Conservation (phyloP, 2,329 filamentous ascomycete species). For the Decorospora gaudefroyi region DNA sequence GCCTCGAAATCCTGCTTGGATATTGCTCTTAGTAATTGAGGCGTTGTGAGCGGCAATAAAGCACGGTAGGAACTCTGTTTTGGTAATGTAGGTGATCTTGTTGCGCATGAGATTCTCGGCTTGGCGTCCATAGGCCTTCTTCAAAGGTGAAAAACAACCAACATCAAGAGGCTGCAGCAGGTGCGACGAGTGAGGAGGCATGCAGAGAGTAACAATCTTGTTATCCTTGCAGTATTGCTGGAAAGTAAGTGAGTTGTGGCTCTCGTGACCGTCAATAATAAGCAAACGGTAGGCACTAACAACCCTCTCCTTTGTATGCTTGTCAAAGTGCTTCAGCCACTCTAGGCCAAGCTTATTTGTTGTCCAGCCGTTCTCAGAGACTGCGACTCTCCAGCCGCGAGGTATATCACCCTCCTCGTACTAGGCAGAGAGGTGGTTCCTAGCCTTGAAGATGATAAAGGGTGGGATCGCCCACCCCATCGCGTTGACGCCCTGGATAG, state of each 20-base stretch:
- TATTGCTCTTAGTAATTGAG: slow-evolving; percentile 37
- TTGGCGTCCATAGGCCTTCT: slow-evolving; percentile 23
- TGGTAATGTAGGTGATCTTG: slow-evolving; percentile 37
- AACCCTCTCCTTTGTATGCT: slow-evolving; percentile 4
- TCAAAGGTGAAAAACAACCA: slow-evolving; percentile 11
- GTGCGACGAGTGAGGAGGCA: too few relatives aligned
- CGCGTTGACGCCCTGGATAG: slow-evolving; percentile 1
- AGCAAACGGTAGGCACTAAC: slow-evolving; percentile 13
- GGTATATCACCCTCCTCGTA: slow-evolving; percentile 6
- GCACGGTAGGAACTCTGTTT: slow-evolving; percentile 21
- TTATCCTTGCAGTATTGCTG: too few relatives aligned
- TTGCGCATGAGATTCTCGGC: slow-evolving; percentile 29
- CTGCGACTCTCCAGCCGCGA: not conserved
- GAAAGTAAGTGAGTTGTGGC: too few relatives aligned
- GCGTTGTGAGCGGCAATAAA: slow-evolving; percentile 32
- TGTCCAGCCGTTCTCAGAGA: slow-evolving; percentile 3
- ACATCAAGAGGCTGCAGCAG: slow-evolving; percentile 16
- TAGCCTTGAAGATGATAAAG: not conserved
- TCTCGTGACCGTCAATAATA: not conserved
- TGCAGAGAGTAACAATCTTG: too few relatives aligned
- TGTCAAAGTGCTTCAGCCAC: not conserved
- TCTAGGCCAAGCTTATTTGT: too few relatives aligned
- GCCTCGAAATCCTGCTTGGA: slow-evolving; percentile 36
- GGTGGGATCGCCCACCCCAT: not conserved
- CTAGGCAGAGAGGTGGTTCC: slow-evolving; percentile 11